phyloP scores from a whole-genome alignment of 345 rosid species.

The Dipteronia sinensis region DNA sequence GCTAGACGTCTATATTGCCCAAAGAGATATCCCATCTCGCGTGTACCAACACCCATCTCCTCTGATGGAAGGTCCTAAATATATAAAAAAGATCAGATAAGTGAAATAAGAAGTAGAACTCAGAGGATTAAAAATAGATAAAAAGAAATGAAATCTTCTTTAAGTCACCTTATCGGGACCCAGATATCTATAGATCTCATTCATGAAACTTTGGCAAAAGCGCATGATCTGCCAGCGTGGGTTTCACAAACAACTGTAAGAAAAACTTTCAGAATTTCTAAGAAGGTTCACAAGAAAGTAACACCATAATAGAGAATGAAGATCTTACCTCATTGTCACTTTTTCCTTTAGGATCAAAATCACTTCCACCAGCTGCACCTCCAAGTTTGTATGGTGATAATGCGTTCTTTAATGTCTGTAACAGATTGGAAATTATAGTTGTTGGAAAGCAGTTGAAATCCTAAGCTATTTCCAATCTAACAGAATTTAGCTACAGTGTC shows the following conservation, averaged over 20 bases:
- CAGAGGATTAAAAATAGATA: constrained; percentile 14
- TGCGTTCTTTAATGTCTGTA: constrained; percentile 94
- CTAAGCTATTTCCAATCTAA: background rate
- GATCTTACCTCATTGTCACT: constrained; percentile 88
- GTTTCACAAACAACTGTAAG: constrained; percentile 36
- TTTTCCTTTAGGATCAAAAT: constrained; percentile 98
- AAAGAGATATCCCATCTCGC: constrained; percentile 98
- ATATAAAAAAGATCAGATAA: constrained; percentile 14
- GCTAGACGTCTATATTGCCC: constrained; percentile 96
- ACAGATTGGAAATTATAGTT: constrained; percentile 12
- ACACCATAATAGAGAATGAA: constrained; percentile 19
- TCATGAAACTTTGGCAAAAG: constrained; percentile 99
- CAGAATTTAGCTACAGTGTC: background rate
- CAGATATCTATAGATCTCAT: constrained; percentile 85
- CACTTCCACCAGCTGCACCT: constrained; percentile 99
- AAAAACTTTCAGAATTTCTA: constrained; percentile 29
- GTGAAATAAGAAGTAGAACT: constrained; percentile 6
- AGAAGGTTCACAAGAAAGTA: constrained; percentile 18
- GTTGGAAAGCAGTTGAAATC: background rate
- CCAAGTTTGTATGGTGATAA: constrained; percentile 94
- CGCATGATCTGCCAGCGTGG: constrained; percentile 79
- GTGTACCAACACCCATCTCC: constrained; percentile 97
- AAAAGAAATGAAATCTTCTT: constrained; percentile 4
- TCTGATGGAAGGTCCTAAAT: constrained; percentile 94
- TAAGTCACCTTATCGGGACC: constrained; percentile 85